Conservation (phyloP, 208 protist genomes). For the Leptomonas pyrrhocoris region DNA sequence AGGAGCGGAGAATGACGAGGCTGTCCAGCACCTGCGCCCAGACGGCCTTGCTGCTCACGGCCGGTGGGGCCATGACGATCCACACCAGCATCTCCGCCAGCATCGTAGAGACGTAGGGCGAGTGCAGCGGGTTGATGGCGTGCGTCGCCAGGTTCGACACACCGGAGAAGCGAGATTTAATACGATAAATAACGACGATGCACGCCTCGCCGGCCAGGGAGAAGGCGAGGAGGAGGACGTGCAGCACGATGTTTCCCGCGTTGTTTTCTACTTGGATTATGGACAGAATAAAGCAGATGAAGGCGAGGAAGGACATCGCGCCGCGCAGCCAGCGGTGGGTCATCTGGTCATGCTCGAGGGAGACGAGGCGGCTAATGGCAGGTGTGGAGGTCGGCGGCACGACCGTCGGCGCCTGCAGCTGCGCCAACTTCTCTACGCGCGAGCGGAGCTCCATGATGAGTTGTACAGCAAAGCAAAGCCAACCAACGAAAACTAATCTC, state of each 20-base stretch:
- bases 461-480: too few relatives aligned
- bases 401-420: constrained; percentile 42
- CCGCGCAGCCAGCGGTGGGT: constrained; percentile 59
- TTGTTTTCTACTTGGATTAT: constrained; percentile 50
- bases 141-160: constrained; percentile 43
- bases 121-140: constrained; percentile 56
- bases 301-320: constrained; percentile 56
- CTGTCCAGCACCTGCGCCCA: constrained; percentile 53
- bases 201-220: constrained; percentile 56
- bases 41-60: constrained; percentile 21
- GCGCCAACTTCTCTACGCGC: constrained; percentile 44
- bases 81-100: constrained; percentile 71
- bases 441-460: constrained; percentile 54
- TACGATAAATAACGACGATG: constrained; percentile 55
- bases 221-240: constrained; percentile 52
- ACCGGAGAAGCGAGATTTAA: constrained; percentile 61
- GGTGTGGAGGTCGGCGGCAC: constrained; percentile 33
- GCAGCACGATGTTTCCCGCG: constrained; percentile 40
- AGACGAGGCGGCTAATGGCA: constrained; percentile 32
- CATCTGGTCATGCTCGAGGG: constrained; percentile 43
- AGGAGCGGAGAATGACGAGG: constrained; percentile 66
- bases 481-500: too few relatives aligned
- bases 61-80: constrained; percentile 68
- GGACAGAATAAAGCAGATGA: constrained; percentile 53
- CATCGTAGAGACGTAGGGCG: constrained; percentile 42